Conservation (phyloP, 2,329 filamentous ascomycete species). For the Orbilia brochopaga region DNA sequence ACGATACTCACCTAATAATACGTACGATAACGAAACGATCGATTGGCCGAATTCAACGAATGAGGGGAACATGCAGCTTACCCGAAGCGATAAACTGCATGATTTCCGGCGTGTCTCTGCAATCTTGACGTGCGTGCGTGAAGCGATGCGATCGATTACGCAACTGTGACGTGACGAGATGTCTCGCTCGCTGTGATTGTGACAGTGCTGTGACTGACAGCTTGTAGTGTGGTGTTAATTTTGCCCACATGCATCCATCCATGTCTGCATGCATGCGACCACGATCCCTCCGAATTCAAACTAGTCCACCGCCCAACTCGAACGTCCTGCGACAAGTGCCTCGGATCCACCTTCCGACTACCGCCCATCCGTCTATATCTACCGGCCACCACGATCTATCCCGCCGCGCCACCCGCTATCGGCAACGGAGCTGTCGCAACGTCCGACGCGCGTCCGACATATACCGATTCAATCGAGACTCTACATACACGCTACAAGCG, state of each 20-base stretch:
- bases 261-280: neutral
- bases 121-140: no score
- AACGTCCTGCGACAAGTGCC: neutral
- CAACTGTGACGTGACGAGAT: conserved; percentile 1
- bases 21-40: conserved; percentile 13
- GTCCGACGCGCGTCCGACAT: no score
- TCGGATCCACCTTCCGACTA: neutral
- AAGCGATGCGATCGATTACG: neutral
- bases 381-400: neutral
- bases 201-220: neutral
- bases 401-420: neutral
- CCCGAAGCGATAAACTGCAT: no score
- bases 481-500: no score
- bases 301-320: neutral
- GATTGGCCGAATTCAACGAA: no score
- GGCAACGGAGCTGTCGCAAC: no score
- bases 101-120: no score
- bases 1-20: conserved; percentile 7
- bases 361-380: neutral
- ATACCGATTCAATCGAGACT: no score
- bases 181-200: neutral
- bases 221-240: neutral
- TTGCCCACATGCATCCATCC: neutral
- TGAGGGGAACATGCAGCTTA: no score
- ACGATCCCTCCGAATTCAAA: no score